Evolutionary conservation across 768 basidiomycete species (phyloP).

Genomic region (Mycena leptocephala): DNA sequence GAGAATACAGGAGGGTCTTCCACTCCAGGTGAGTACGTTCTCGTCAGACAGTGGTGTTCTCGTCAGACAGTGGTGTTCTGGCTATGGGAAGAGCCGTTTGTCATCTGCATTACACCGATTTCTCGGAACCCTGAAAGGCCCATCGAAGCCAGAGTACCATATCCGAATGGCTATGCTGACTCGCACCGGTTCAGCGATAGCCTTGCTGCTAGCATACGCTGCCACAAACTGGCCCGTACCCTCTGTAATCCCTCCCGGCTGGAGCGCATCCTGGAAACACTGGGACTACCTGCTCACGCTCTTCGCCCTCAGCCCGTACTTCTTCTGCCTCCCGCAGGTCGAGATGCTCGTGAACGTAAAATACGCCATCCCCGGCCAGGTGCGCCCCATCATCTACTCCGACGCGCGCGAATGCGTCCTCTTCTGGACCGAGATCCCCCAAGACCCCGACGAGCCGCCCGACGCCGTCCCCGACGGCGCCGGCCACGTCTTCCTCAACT

Average conservation of each 20-base stretch:
- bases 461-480: too few species aligned
- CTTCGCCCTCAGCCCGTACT: conserved; percentile 54
- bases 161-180: background rate
- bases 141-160: too few species aligned
- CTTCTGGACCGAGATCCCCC: conserved; percentile 36
- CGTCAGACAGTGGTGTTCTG: too few species aligned
- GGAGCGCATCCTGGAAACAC: conserved; percentile 49
- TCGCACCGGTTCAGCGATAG: conserved; percentile 29
- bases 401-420: conserved; percentile 38
- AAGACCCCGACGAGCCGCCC: background rate
- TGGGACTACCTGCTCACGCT: conserved; percentile 50
- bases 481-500: too few species aligned
- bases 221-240: conserved; percentile 45
- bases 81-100: too few species aligned
- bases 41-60: too few species aligned
- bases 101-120: too few species aligned
- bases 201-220: conserved; percentile 34
- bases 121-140: too few species aligned
- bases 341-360: conserved; percentile 53
- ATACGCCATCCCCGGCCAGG: conserved; percentile 49
- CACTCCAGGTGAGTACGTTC: background rate
- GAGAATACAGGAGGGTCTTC: background rate
- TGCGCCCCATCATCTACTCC: conserved; percentile 51
- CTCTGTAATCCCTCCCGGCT: conserved; percentile 43
- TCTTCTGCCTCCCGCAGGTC: conserved; percentile 54